These are phyloP conservation scores for Plasmodium chabaudi DNA, from an alignment of 169 alveolate genomes.

Conservation along the genomic window DNA sequence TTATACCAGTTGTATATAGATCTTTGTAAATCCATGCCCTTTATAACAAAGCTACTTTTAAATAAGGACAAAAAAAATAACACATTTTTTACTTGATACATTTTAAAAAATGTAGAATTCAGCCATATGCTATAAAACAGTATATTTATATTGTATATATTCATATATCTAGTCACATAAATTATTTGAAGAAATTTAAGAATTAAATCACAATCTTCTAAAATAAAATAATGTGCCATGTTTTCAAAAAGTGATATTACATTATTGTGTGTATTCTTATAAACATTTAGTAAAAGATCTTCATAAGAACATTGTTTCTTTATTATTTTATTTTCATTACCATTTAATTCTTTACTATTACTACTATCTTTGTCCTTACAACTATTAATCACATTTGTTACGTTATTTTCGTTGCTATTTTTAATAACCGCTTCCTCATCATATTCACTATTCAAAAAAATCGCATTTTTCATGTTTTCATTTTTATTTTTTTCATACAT, in stretches of 20 bases:
- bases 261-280: conserved; percentile 6
- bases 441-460: not conserved
- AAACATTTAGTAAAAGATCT: conserved; percentile 15
- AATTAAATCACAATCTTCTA: conserved; percentile 61
- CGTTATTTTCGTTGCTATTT: not conserved
- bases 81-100: conserved; percentile 56
- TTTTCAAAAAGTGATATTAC: conserved; percentile 30
- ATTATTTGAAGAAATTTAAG: conserved; percentile 51
- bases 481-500: conserved; percentile 5
- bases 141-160: conserved; percentile 27
- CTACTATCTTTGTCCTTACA: not conserved
- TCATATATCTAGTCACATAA: conserved; percentile 46
- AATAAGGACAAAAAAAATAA: conserved; percentile 54
- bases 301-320: conserved; percentile 13
- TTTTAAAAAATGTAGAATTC: conserved; percentile 44
- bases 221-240: conserved; percentile 42
- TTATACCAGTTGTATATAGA: conserved; percentile 55
- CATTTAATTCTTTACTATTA: not conserved
- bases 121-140: conserved; percentile 68
- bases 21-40: conserved; percentile 22
- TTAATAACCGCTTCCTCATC: not conserved
- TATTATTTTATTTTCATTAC: not conserved
- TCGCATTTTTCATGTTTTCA: not conserved
- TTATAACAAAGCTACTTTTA: conserved; percentile 42
- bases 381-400: not conserved